phyloP scores from a whole-genome alignment of 768 basidiomycete genomes.

The Leccinellum luteum region DNA sequence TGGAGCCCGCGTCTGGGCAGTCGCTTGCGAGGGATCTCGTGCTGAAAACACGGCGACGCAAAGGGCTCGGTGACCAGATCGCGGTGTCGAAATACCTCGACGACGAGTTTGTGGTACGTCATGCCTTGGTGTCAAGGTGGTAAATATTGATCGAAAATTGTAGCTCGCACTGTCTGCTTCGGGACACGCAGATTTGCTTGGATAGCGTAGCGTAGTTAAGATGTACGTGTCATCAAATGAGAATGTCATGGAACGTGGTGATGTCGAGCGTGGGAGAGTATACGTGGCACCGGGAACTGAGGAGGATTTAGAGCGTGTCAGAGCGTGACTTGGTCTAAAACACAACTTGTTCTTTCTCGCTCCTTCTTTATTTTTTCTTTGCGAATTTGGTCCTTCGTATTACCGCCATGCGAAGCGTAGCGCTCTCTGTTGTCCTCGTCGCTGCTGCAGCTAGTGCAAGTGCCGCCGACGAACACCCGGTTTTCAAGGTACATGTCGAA shows the following conservation, averaged over 20 bases:
- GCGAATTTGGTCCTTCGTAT: slow-evolving; percentile 66
- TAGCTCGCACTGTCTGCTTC: slow-evolving; percentile 92
- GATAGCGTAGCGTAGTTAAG: slow-evolving; percentile 38
- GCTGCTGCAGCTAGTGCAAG: slow-evolving; percentile 62
- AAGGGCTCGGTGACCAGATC: slow-evolving; percentile 95
- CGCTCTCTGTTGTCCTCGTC: slow-evolving; percentile 70
- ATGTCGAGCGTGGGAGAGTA: slow-evolving; percentile 40
- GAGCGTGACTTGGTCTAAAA: slow-evolving; percentile 3
- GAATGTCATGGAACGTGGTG: slow-evolving; percentile 8
- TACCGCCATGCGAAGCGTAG: slow-evolving; percentile 78
- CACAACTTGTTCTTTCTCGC: slow-evolving; percentile 36
- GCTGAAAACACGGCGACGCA: slow-evolving; percentile 92
- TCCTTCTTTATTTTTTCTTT: slow-evolving; percentile 34
- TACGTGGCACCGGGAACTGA: slow-evolving; percentile 44
- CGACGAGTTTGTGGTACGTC: slow-evolving; percentile 89
- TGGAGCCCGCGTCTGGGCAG: slow-evolving; percentile 97
- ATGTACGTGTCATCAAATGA: background rate
- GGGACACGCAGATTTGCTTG: slow-evolving; percentile 91
- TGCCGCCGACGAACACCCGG: slow-evolving; percentile 60
- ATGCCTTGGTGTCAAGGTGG: background rate
- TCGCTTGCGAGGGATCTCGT: slow-evolving; percentile 92
- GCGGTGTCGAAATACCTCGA: slow-evolving; percentile 97
- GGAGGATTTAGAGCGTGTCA: slow-evolving; percentile 33
- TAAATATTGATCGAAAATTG: slow-evolving; percentile 10
- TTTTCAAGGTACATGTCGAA: slow-evolving; percentile 59